These are phyloP conservation scores for Phytophthora pisi DNA, from an alignment of 352 stramenopile species.

Conservation along the genomic window DNA sequence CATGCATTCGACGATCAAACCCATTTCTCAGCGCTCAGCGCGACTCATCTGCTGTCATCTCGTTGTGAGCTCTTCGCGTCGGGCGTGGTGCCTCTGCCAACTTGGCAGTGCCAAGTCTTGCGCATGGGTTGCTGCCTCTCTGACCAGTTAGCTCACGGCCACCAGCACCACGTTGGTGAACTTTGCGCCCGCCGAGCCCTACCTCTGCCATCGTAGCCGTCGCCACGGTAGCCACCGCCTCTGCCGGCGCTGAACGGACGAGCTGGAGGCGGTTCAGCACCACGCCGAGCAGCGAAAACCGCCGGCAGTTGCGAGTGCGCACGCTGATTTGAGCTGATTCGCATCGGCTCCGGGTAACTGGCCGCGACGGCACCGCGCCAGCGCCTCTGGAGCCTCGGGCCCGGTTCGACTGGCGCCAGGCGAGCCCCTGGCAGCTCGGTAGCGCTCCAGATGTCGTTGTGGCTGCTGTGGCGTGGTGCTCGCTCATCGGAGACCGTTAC, in stretches of 20 bases:
- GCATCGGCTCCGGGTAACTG: constrained; percentile 6
- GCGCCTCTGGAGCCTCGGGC: no score
- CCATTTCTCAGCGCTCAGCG: constrained; percentile 6
- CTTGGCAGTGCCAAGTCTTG: neutral
- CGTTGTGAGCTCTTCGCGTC: constrained; percentile 12
- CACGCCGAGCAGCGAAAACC: constrained; percentile 14
- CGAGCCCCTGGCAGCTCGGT: neutral
- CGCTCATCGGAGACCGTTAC: neutral
- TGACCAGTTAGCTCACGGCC: neutral
- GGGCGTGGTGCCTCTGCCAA: constrained; percentile 15
- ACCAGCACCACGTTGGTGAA: neutral
- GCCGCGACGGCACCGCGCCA: neutral
- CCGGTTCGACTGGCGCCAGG: neutral
- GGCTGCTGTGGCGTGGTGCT: neutral
- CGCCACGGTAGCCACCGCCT: constrained; percentile 4
- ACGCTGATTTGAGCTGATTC: constrained; percentile 26
- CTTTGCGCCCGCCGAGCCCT: neutral
- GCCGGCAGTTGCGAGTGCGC: constrained; percentile 9
- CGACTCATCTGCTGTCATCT: constrained; percentile 18
- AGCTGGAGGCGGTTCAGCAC: constrained; percentile 14
- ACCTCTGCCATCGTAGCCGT: neutral
- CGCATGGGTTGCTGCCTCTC: neutral
- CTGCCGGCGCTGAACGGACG: constrained; percentile 15
- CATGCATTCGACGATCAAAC: constrained; percentile 7
- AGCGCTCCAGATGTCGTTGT: neutral